Conservation (phyloP, 768 basidiomycete genomes). For the Tylopilus sp. region DNA sequence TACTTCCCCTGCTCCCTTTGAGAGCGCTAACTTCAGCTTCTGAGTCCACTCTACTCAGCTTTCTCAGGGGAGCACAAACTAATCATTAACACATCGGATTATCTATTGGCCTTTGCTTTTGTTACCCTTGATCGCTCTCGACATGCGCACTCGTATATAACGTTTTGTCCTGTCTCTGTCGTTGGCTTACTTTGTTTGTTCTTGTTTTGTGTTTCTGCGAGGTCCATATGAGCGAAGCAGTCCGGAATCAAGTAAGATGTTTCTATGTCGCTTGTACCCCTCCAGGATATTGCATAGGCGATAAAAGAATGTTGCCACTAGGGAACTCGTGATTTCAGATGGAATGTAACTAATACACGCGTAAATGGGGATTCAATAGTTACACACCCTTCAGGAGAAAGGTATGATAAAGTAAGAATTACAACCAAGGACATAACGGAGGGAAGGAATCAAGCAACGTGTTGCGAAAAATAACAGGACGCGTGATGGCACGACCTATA, state of each 20-base stretch:
- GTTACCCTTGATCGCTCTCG: constrained; percentile 38
- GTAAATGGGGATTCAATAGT: constrained; percentile 8
- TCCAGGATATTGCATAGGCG: background rate
- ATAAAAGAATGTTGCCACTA: background rate
- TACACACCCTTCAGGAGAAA: background rate
- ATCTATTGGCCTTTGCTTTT: constrained; percentile 31
- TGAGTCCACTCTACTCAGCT: constrained; percentile 16
- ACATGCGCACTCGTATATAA: constrained; percentile 34
- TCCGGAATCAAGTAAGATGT: constrained; percentile 11
- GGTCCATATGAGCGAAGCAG: constrained; percentile 3
- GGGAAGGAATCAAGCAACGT: too few species aligned
- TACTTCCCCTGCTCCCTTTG: constrained; percentile 9
- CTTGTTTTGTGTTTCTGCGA: constrained; percentile 30
- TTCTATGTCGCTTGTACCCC: constrained; percentile 13
- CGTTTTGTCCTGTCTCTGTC: constrained; percentile 33
- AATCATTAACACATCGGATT: constrained; percentile 28
- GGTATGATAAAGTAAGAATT: background rate
- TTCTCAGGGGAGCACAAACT: constrained; percentile 25
- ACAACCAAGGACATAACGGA: background rate
- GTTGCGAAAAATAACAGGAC: background rate
- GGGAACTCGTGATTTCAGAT: background rate
- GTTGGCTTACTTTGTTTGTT: constrained; percentile 25
- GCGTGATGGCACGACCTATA: constrained; percentile 13
- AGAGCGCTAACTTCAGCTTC: constrained; percentile 17
- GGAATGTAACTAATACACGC: background rate